phyloP scores from a whole-genome alignment of 768 basidiomycete species.

The Porphyrellus cyaneotinctus region DNA sequence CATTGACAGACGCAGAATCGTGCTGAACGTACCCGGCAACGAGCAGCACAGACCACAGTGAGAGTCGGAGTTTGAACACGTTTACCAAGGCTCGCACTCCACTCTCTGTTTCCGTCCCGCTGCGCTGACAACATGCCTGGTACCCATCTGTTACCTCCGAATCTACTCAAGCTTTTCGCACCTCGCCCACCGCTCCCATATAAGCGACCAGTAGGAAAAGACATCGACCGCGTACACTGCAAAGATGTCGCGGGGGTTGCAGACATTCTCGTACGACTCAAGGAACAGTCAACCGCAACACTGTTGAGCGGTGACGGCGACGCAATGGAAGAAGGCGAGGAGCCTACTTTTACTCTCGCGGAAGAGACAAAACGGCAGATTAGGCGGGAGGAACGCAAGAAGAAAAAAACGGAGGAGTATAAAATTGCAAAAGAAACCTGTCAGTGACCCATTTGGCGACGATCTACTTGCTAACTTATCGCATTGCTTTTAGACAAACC shows the following conservation, averaged over 20 bases:
- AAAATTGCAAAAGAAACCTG: conserved; percentile 82
- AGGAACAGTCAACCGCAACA: conserved; percentile 71
- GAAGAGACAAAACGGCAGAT: conserved; percentile 82
- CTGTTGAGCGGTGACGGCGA: conserved; percentile 59
- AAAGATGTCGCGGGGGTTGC: conserved; percentile 81
- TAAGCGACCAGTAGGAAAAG: conserved; percentile 76
- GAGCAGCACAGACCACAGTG: not conserved
- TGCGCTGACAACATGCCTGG: conserved; percentile 43
- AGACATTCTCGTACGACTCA: conserved; percentile 62
- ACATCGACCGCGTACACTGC: conserved; percentile 66
- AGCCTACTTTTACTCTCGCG: conserved; percentile 73
- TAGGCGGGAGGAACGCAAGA: conserved; percentile 72
- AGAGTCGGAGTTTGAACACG: conserved; percentile 32
- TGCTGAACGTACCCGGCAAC: conserved; percentile 3
- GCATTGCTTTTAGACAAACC: conserved; percentile 71
- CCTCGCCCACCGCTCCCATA: conserved; percentile 90
- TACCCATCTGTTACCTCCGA: conserved; percentile 89
- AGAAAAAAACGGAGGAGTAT: conserved; percentile 70
- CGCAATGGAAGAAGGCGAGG: conserved; percentile 81
- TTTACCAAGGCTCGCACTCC: not conserved
- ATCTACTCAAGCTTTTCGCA: conserved; percentile 94
- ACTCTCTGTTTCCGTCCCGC: too few species aligned
- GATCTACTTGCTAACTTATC: conserved; percentile 3
- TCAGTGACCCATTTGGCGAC: conserved; percentile 39
- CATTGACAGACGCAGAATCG: not conserved